Percentiles rank a stretch among this genome's conserved stretches.
These are phyloP conservation scores for Neopestalotiopsis clavispora DNA, from an alignment of 2,329 filamentous ascomycete genomes.

Conservation along the genomic window DNA sequence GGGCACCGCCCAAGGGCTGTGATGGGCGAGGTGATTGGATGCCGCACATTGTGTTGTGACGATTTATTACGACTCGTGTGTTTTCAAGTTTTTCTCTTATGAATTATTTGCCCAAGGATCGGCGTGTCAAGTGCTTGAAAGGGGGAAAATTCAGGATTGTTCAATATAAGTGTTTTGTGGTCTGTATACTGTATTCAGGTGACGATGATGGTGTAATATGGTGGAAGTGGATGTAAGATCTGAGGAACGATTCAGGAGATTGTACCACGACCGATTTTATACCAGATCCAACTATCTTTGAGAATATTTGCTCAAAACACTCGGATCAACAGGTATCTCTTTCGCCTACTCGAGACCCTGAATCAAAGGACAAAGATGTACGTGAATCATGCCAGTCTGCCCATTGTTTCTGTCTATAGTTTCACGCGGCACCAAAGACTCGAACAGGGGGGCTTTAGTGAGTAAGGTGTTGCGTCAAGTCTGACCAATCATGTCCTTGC, in stretches of 20 bases:
- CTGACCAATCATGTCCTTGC: conserved; percentile 2
- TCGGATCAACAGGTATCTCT: background rate
- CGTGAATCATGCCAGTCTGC: background rate
- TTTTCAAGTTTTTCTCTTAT: too few species aligned
- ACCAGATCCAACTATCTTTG: too few species aligned
- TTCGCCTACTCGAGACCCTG: background rate
- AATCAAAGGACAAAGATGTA: background rate
- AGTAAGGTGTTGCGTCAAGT: background rate
- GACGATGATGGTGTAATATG: too few species aligned
- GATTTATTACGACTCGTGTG: too few species aligned
- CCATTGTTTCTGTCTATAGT: background rate
- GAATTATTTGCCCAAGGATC: too few species aligned
- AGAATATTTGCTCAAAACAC: background rate
- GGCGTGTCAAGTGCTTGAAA: too few species aligned
- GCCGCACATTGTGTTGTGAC: conserved; percentile 15
- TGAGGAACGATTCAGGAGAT: too few species aligned
- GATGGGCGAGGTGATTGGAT: conserved; percentile 6
- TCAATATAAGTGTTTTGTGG: too few species aligned
- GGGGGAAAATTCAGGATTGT: too few species aligned
- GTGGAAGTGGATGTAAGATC: too few species aligned
- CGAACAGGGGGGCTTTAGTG: background rate
- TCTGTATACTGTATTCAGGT: too few species aligned
- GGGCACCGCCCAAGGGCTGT: conserved; percentile 6
- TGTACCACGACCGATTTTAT: too few species aligned
- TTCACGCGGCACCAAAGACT: background rate